Conservation (phyloP, 768 basidiomycete genomes). For the Pisolithus orientalis region DNA sequence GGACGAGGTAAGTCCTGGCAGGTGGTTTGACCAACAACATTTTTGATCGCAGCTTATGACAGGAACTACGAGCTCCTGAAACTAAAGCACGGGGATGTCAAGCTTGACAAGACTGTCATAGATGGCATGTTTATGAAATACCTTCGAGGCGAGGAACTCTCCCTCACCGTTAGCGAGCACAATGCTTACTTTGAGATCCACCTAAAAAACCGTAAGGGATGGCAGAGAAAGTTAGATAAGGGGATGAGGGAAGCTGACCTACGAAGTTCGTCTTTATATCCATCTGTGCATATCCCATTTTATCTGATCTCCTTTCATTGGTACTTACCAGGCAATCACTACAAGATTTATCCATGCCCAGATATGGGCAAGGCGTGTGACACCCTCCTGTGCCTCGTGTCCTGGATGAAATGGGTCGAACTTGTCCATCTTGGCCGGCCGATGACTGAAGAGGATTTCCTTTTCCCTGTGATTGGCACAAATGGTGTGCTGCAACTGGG, state of each 20-base stretch:
- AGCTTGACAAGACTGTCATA: not conserved
- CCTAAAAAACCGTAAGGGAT: conserved; percentile 17
- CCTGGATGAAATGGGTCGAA: conserved; percentile 4
- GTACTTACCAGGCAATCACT: conserved; percentile 1
- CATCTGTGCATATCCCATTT: no score
- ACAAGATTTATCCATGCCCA: not conserved
- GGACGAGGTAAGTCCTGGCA: not conserved
- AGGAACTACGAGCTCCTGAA: conserved; percentile 29
- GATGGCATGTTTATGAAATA: conserved; percentile 1
- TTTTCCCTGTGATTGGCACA: conserved; percentile 20
- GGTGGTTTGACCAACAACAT: no score
- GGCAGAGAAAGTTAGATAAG: conserved; percentile 21
- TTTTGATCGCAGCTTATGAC: not conserved
- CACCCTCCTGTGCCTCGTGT: not conserved
- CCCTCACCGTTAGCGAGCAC: conserved; percentile 5
- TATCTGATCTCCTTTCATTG: no score
- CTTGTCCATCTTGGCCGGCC: not conserved
- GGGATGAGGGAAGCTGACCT: conserved; percentile 14
- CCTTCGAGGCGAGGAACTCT: not conserved
- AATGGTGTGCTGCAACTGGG: conserved; percentile 14
- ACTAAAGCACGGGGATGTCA: conserved; percentile 19
- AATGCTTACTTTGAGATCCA: conserved; percentile 15
- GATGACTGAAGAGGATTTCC: conserved; percentile 9
- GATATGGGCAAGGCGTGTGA: not conserved
- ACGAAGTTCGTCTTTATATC: conserved; percentile 10